Conservation (phyloP, 345 rosid genomes). For the Citrus maxima region DNA sequence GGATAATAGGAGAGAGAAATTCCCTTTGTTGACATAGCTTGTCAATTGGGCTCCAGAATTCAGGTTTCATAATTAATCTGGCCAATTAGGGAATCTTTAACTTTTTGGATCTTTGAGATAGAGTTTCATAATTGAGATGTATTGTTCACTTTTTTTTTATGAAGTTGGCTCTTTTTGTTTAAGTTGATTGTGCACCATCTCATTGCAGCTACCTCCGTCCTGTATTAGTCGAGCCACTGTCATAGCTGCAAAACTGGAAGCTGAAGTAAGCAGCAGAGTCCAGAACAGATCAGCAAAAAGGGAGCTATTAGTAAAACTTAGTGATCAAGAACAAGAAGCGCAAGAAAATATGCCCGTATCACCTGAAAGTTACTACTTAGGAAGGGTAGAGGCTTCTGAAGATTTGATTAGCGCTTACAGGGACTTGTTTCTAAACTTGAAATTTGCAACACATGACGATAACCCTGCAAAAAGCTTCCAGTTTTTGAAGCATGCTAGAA, state of each 20-base stretch:
- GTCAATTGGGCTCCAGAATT: background rate
- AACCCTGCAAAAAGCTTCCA: conserved; percentile 34
- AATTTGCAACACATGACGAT: conserved; percentile 32
- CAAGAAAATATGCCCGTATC: conserved; percentile 13
- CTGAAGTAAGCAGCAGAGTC: conserved; percentile 41
- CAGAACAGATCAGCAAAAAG: conserved; percentile 14
- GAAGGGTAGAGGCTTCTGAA: conserved; percentile 18
- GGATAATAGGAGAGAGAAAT: conserved; percentile 1
- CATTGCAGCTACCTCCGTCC: conserved; percentile 64
- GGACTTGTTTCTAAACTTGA: conserved; percentile 45
- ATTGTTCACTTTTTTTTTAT: background rate
- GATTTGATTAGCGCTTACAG: conserved; percentile 28
- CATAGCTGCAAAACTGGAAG: conserved; percentile 76
- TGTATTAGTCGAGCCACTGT: conserved; percentile 59
- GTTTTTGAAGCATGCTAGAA: conserved; percentile 43
- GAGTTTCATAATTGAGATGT: background rate
- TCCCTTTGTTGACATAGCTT: background rate
- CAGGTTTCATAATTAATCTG: background rate
- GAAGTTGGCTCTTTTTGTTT: background rate
- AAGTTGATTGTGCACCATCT: conserved; percentile 16
- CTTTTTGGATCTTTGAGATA: background rate
- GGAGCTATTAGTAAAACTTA: conserved; percentile 6
- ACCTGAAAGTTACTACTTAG: conserved; percentile 3
- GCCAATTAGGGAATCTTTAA: background rate
- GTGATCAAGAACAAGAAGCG: conserved; percentile 19